Evolutionary conservation across 192 early-diverging fungal genomes (phyloP).

Genomic region (Entophlyctis helioformis): DNA sequence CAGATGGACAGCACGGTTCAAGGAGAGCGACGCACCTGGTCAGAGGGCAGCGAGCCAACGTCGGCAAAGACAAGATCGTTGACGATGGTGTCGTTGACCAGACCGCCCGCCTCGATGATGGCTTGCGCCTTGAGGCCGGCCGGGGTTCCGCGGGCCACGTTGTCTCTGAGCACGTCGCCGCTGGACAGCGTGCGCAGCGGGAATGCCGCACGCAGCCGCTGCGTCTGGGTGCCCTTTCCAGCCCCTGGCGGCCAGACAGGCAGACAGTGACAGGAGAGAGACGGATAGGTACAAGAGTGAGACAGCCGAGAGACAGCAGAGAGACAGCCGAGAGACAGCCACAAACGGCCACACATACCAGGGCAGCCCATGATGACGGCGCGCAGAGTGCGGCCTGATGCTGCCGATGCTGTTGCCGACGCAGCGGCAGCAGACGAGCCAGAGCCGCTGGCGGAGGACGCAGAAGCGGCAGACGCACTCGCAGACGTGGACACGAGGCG

Average conservation of each 20-base stretch:
- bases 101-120: conserved; percentile 28
- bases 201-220: conserved; percentile 57
- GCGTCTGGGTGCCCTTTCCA: conserved; percentile 87
- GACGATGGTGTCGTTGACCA: conserved; percentile 66
- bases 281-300: neutral
- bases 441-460: too few species aligned
- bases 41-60: conserved; percentile 19
- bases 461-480: too few species aligned
- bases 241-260: too few species aligned
- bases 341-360: neutral
- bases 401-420: too few species aligned
- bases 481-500: too few species aligned
- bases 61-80: conserved; percentile 50
- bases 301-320: neutral
- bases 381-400: neutral
- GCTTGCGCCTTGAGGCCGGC: conserved; percentile 31
- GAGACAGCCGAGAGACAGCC: too few species aligned
- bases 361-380: conserved; percentile 12
- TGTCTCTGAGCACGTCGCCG: conserved; percentile 76
- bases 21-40: too few species aligned
- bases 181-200: conserved; percentile 59
- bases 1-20: too few species aligned
- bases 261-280: too few species aligned
- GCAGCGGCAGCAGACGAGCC: too few species aligned
- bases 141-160: conserved; percentile 56